Conservation (phyloP, 495 filamentous ascomycete genomes). For the Penicillium samsonianum region DNA sequence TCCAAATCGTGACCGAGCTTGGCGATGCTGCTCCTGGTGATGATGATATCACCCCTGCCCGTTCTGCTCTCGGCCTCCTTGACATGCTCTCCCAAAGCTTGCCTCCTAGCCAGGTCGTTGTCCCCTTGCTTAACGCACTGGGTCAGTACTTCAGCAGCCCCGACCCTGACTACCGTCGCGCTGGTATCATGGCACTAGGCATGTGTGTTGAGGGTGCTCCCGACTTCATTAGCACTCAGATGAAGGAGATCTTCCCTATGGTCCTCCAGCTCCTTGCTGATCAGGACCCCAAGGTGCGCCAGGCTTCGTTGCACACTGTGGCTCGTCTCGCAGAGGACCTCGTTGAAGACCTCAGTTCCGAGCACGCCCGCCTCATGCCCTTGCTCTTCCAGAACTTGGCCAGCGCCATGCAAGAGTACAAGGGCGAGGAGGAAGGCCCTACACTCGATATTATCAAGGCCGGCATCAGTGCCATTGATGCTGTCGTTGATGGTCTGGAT, state of each 20-base stretch:
- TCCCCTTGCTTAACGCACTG: conserved; percentile 83
- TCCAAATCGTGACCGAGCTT: conserved; percentile 87
- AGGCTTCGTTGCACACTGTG: conserved; percentile 81
- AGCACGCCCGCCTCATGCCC: conserved; percentile 81
- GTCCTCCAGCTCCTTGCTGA: conserved; percentile 85
- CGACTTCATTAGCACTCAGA: conserved; percentile 90
- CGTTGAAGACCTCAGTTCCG: conserved; percentile 78
- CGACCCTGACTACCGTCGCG: conserved; percentile 78
- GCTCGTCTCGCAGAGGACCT: conserved; percentile 90
- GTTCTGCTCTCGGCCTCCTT: conserved; percentile 82
- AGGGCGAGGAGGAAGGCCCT: conserved; percentile 58
- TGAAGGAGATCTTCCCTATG: conserved; percentile 80
- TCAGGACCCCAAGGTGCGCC: conserved; percentile 74
- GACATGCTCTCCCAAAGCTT: conserved; percentile 85
- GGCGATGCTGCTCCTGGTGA: conserved; percentile 68
- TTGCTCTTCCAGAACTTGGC: conserved; percentile 86
- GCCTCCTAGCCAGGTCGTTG: conserved; percentile 91
- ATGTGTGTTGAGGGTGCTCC: conserved; percentile 96
- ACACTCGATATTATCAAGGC: conserved; percentile 83
- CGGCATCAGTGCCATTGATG: conserved; percentile 87
- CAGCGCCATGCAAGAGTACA: conserved; percentile 65
- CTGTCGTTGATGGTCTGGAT: conserved; percentile 87
- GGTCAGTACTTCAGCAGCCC: conserved; percentile 72
- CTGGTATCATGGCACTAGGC: conserved; percentile 87
- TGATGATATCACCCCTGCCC: conserved; percentile 85